phyloP scores from a whole-genome alignment of 129 eudicot genomes.

The Flaveria trinervia region DNA sequence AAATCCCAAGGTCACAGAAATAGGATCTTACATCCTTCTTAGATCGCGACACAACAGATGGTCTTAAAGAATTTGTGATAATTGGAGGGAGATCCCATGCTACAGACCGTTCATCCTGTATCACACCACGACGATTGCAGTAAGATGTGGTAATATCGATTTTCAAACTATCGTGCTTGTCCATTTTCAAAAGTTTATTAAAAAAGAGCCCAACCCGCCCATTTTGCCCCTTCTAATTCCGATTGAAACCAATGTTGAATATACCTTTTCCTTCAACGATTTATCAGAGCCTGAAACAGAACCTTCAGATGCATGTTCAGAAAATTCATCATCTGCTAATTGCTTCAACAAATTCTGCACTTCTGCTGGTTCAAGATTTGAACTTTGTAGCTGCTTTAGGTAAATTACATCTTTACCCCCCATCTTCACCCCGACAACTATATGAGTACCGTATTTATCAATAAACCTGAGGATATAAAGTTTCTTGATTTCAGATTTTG shows the following conservation, averaged over 20 bases:
- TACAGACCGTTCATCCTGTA: constrained; percentile 59
- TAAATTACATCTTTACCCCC: constrained; percentile 98
- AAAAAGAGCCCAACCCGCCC: not conserved
- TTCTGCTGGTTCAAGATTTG: constrained; percentile 71
- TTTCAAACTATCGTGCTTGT: too few species aligned
- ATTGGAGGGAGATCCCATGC: constrained; percentile 58
- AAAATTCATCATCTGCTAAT: constrained; percentile 72
- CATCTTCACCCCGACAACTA: constrained; percentile 95
- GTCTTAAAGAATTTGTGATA: constrained; percentile 64
- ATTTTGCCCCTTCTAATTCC: not conserved
- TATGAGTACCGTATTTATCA: constrained; percentile 92
- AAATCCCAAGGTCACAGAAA: not conserved
- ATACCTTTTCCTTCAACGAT: constrained; percentile 61
- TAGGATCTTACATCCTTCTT: constrained; percentile 66
- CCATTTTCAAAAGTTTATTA: too few species aligned
- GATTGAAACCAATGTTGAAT: not conserved
- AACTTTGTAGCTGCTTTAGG: constrained; percentile 82
- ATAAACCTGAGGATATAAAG: constrained; percentile 68
- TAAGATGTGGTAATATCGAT: constrained; percentile 9
- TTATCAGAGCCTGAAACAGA: constrained; percentile 37
- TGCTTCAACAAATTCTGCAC: constrained; percentile 78
- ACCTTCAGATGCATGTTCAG: constrained; percentile 54
- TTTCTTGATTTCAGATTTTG: constrained; percentile 16
- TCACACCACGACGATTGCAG: constrained; percentile 10
- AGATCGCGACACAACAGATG: constrained; percentile 65